Evolutionary conservation across 73 alveolate genomes (phyloP), one percentile per base, ranked within the genome.

Genomic region (Paramecium octaurelia): DNA sequence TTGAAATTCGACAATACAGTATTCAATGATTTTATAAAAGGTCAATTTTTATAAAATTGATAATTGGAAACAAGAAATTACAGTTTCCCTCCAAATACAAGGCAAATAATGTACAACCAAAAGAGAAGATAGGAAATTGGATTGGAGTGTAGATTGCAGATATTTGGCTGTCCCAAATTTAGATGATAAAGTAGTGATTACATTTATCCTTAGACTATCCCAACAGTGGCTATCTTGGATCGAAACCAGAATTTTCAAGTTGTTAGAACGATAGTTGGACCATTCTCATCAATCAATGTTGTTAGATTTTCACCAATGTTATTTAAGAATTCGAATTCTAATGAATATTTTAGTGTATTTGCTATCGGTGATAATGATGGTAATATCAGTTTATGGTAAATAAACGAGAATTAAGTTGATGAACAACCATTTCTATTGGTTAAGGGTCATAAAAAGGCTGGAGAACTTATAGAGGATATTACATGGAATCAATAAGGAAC

Each of bases 311-410:
- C 80, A 20, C 92, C 94, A 8, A 71, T 70, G 68, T 29, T 89
- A 23, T 71, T 29, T 46, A 43, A 48, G 24, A 36, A 12, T 54
- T 12, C 46, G 2, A 34, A 64, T 24, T 76, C 57, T 42, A 73
- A 89, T 50, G 88, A 89, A 29, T 59, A 89, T 70, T 40, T 64
- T 14, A 89, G 50, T 71, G 84, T 70, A 3, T 44, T 89, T 89
- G 94, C 94, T 0, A 77, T 89, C 4, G 94, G 94, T 8, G 94
- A 89, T 46, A 89, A 89, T 70, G 94, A 89, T 71, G 94, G 94
- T 24, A 89, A 88, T 24, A 44, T 89, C 14, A 70, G 92, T 34
- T 24, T 88, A 12, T 88, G 93, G 93, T 40, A 60, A 69, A 42
- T 88, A 34, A 76, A 60, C 18, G 76, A 88, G 24, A 60, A 80